These are phyloP conservation scores for Fusarium mangiferae DNA, from an alignment of 2,329 filamentous ascomycete genomes.

Conservation along the genomic window DNA sequence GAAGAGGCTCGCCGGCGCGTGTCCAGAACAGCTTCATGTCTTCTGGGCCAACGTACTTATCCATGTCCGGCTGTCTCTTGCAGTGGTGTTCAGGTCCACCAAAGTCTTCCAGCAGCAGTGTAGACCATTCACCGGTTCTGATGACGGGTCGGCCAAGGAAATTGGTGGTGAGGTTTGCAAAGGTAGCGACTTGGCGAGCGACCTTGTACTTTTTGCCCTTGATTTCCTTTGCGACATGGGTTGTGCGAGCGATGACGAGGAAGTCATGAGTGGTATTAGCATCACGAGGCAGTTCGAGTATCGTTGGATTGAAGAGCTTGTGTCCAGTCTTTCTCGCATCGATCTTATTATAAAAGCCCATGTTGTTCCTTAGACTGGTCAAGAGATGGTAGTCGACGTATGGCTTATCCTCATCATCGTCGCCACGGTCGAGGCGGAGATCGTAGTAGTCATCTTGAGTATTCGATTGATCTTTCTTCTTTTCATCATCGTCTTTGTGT, in stretches of 20 bases:
- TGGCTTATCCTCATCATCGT: neutral
- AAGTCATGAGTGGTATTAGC: conserved; percentile 24
- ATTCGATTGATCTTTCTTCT: neutral
- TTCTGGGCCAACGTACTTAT: conserved; percentile 32
- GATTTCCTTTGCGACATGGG: conserved; percentile 14
- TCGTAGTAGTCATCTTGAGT: neutral
- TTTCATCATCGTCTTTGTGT: neutral
- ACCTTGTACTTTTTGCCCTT: conserved; percentile 16
- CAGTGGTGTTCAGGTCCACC: conserved; percentile 33
- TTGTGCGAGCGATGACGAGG: conserved; percentile 29
- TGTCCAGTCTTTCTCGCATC: conserved; percentile 20
- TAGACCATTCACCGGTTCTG: conserved; percentile 18
- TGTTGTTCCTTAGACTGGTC: conserved; percentile 28
- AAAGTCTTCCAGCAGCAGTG: conserved; percentile 27
- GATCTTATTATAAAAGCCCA: conserved; percentile 35
- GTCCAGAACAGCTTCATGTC: conserved; percentile 43
- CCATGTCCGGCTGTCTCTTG: conserved; percentile 30
- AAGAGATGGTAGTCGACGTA: conserved; percentile 26
- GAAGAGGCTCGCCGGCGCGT: conserved; percentile 28
- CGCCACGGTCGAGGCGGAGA: neutral
- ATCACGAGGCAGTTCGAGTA: conserved; percentile 26
- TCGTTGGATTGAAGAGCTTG: conserved; percentile 31
- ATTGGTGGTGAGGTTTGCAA: conserved; percentile 27
- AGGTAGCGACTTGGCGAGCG: conserved; percentile 29
- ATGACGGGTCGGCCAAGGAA: conserved; percentile 10